These are phyloP conservation scores for Piromyces sp. DNA, from an alignment of 192 early-diverging fungal genomes.

Conservation along the genomic window DNA sequence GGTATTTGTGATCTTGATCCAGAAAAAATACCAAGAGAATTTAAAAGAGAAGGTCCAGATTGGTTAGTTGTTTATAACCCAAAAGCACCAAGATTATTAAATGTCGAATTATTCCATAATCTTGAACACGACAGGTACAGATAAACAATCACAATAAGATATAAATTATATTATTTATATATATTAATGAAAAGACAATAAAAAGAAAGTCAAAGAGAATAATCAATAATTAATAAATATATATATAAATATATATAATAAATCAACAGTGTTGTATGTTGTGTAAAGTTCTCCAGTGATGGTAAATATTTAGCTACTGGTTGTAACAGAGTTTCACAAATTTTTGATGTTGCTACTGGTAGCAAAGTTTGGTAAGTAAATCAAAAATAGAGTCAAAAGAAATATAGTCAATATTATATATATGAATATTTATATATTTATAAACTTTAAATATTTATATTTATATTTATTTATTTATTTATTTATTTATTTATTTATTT, in stretches of 20 bases:
- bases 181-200: too few species aligned
- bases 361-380: conserved; percentile 40
- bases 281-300: conserved; percentile 85
- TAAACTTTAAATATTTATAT: too few species aligned
- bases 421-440: too few species aligned
- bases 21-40: conserved; percentile 48
- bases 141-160: too few species aligned
- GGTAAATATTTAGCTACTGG: conserved; percentile 85
- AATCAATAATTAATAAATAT: too few species aligned
- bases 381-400: background rate
- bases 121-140: conserved; percentile 36
- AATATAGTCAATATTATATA: too few species aligned
- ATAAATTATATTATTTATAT: too few species aligned
- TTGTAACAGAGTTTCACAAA: conserved; percentile 74
- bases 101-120: conserved; percentile 17
- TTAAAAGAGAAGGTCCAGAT: conserved; percentile 62
- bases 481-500: too few species aligned
- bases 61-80: conserved; percentile 62
- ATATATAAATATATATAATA: background rate
- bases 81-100: conserved; percentile 5
- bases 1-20: conserved; percentile 60
- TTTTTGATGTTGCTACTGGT: conserved; percentile 71
- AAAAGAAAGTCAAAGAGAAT: too few species aligned
- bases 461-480: too few species aligned
- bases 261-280: conserved; percentile 72